Conservation (phyloP, 139 green algal genomes). For the Pleodorina starrii region DNA sequence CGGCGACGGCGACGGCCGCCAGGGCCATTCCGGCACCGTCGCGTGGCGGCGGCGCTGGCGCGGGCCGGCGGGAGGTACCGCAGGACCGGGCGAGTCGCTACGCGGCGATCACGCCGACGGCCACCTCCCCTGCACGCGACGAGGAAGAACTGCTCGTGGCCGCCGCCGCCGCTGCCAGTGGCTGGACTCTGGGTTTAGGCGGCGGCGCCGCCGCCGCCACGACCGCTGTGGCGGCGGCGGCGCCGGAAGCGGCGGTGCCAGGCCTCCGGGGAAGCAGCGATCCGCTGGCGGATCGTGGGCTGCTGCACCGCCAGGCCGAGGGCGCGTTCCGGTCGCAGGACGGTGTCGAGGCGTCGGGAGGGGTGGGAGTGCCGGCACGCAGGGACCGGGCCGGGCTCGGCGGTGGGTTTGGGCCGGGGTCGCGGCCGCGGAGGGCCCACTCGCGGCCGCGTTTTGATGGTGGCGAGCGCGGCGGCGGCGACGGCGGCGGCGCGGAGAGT, state of each 20-base stretch:
- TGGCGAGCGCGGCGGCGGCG: not conserved
- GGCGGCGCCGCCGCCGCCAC: not conserved
- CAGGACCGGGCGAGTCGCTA: not conserved
- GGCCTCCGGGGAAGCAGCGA: constrained; percentile 22
- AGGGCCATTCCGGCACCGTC: not conserved
- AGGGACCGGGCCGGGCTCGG: too few relatives aligned
- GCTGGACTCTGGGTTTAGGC: not conserved
- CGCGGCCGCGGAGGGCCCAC: not conserved
- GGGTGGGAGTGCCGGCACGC: too few relatives aligned
- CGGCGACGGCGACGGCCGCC: not conserved
- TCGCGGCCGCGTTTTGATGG: too few relatives aligned
- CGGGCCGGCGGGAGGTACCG: not conserved
- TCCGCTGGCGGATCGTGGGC: not conserved
- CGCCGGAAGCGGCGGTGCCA: not conserved
- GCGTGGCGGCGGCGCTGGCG: not conserved
- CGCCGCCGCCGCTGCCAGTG: not conserved
- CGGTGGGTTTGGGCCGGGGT: too few relatives aligned
- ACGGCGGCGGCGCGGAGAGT: not conserved
- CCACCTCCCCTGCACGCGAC: not conserved
- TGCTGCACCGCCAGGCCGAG: not conserved
- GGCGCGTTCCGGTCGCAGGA: too few relatives aligned
- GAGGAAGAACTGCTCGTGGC: not conserved
- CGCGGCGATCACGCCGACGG: constrained; percentile 31
- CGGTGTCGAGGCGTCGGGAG: too few relatives aligned
- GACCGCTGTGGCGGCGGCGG: too few relatives aligned